Percentiles rank a stretch among this genome's conserved stretches.
Evolutionary conservation across 73 alveolate species (phyloP).

Genomic region (Paramecium pentaurelia): DNA sequence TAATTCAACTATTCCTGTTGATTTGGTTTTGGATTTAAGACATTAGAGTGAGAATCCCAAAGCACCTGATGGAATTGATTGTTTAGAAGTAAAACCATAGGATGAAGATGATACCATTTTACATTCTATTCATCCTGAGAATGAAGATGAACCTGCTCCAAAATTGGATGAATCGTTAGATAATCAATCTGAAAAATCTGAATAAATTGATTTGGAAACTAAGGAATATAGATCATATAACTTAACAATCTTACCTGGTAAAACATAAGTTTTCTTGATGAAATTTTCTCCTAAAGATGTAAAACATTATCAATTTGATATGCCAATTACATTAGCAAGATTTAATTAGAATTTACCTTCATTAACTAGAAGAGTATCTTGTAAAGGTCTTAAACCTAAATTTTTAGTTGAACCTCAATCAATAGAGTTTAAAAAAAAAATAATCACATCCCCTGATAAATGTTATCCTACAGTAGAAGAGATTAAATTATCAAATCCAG

Average conservation of each 20-base stretch:
- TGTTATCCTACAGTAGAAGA: constrained; percentile 77
- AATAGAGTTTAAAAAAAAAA: constrained; percentile 79
- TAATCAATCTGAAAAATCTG: constrained; percentile 36
- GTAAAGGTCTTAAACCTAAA: constrained; percentile 93
- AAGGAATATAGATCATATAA: constrained; percentile 47
- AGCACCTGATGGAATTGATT: constrained; percentile 66
- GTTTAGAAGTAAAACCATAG: constrained; percentile 39
- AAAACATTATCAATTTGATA: constrained; percentile 23
- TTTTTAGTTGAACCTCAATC: constrained; percentile 81
- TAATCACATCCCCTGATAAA: constrained; percentile 85
- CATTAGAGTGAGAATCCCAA: constrained; percentile 59
- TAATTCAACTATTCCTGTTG: constrained; percentile 83
- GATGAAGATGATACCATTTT: constrained; percentile 61
- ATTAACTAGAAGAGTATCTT: constrained; percentile 57
- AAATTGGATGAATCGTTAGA: constrained; percentile 46
- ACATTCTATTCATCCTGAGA: constrained; percentile 61
- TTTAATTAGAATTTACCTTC: constrained; percentile 41
- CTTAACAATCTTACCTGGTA: constrained; percentile 32
- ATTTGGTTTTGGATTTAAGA: constrained; percentile 64
- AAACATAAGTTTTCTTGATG: background rate
- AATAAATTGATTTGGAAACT: constrained; percentile 44
- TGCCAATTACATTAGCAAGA: constrained; percentile 49
- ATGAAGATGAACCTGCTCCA: constrained; percentile 53
- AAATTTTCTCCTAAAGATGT: constrained; percentile 60
- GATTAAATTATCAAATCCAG: constrained; percentile 84